Conservation (phyloP, 2,329 filamentous ascomycete species). For the Aspergillus fructus region DNA sequence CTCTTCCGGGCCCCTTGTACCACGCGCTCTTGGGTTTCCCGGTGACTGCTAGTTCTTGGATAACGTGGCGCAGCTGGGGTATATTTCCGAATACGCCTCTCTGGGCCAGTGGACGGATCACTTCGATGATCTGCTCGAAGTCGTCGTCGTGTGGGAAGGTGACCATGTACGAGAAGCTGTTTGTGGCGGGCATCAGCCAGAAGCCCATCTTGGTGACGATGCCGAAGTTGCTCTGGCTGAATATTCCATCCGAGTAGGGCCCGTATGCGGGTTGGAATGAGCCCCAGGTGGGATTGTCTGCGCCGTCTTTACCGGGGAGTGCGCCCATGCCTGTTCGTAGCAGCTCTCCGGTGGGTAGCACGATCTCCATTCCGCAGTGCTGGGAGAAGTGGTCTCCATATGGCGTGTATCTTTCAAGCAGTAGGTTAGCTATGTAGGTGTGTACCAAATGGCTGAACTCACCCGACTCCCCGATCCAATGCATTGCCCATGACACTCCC, state of each 20-base stretch:
- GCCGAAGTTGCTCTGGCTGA: constrained; percentile 53
- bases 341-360: constrained; percentile 48
- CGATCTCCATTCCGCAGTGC: constrained; percentile 47
- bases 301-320: not conserved
- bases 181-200: constrained; percentile 55
- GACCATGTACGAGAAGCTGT: constrained; percentile 37
- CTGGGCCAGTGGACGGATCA: constrained; percentile 34
- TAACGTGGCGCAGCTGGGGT: not conserved
- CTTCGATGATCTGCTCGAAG: constrained; percentile 42
- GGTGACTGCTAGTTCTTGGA: not conserved
- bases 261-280: constrained; percentile 19
- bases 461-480: constrained; percentile 39
- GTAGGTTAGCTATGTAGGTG: too few relatives aligned
- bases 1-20: not conserved
- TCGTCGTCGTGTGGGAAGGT: constrained; percentile 46
- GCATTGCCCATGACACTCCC: constrained; percentile 49
- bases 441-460: too few relatives aligned
- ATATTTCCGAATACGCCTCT: not conserved
- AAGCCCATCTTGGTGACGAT: constrained; percentile 58
- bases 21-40: not conserved
- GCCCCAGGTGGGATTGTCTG: not conserved
- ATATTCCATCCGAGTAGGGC: constrained; percentile 45
- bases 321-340: constrained; percentile 51
- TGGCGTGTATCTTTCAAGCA: constrained; percentile 43
- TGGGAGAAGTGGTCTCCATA: constrained; percentile 41